phyloP scores from a whole-genome alignment of 345 rosid species.

The Arabidopsis suecica region DNA sequence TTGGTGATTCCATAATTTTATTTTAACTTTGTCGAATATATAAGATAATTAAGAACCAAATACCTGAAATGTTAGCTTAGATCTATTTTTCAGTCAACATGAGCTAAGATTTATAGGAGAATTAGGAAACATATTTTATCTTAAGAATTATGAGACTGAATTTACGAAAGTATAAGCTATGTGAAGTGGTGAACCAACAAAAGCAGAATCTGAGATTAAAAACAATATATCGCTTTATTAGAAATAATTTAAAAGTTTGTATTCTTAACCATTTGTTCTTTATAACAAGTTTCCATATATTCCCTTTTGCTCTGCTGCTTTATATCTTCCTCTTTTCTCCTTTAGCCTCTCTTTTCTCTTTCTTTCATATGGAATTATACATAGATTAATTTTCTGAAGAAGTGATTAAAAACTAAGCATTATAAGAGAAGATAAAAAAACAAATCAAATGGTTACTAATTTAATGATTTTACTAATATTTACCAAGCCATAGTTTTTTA shows the following conservation, averaged over 20 bases:
- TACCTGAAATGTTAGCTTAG: neutral
- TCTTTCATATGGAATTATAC: slow-evolving; percentile 34
- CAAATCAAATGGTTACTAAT: neutral
- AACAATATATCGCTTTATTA: slow-evolving; percentile 42
- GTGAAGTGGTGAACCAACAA: slow-evolving; percentile 44
- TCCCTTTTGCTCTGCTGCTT: slow-evolving; percentile 49
- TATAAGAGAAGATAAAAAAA: neutral
- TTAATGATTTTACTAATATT: neutral
- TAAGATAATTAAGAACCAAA: slow-evolving; percentile 1
- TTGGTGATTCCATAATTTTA: slow-evolving; percentile 15
- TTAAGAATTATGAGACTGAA: neutral
- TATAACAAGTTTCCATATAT: slow-evolving; percentile 52
- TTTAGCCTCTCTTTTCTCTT: slow-evolving; percentile 40
- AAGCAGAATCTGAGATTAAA: slow-evolving; percentile 43
- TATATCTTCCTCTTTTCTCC: slow-evolving; percentile 43
- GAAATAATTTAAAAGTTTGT: slow-evolving; percentile 33
- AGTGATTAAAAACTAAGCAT: slow-evolving; percentile 21
- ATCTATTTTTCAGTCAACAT: neutral
- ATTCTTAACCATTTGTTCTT: slow-evolving; percentile 44
- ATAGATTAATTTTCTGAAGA: slow-evolving; percentile 4
- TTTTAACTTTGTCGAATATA: neutral
- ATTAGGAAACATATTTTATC: neutral
- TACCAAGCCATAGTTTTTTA: too few relatives aligned
- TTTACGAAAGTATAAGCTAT: slow-evolving; percentile 28
- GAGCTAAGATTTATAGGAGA: slow-evolving; percentile 5